Base-by-base conservation (phyloP, 2,329 filamentous ascomycete species). In the Penicillium sp. region DNA sequence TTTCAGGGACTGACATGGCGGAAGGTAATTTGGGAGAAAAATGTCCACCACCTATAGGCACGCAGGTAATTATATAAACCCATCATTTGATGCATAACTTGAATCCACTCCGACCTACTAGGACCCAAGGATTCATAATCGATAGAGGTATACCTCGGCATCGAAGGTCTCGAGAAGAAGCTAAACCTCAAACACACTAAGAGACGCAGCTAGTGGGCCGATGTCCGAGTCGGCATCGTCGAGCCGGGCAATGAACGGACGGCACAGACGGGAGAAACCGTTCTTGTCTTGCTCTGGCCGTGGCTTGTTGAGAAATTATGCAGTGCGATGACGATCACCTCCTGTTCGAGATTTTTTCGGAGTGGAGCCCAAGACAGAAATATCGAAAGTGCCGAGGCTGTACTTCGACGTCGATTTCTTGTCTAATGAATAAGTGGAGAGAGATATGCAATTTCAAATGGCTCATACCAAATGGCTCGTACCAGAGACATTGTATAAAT, bases 381-480 rank as follows among this genome's bases (percentile, higher is more conserved):
- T 16, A 47, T 32, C 36, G 38, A 54, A 53, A 52, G 36, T 57
- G 32, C 59, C 59, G 57, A 59, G 59, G 59, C 49, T 48, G 29
- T 44, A 43, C 43, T 18, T 13, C n/a, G 29, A 29, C 5, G 8
- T 27, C 5, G 24, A 27, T 5, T 27, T 34, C 31, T 34, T 14
- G 31, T 32, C 31, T 43, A 49, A 39, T 45, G 29, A 32, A 24
- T 40, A 44, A 44, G 44, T 48, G 47, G 46, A 49, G 49, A 45
- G 43, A 11, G 21, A 27, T 38, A 27, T 52, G 47, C 36, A 46
- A 43, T 53, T 54, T 34, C 40, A n/a, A 54, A 49, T 39, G 39
- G 40, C 40, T n/a, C 40, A 44, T 27, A 44, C 43, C 14, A 44
- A 24, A n/a, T 18, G 18, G 18, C 18, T 18, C 18, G 18, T 18